A percentile compares a stretch with the other conserved stretches of the same genome.
phyloP scores from a whole-genome alignment of 495 filamentous ascomycete species.

The Penicillium diatomitis region DNA sequence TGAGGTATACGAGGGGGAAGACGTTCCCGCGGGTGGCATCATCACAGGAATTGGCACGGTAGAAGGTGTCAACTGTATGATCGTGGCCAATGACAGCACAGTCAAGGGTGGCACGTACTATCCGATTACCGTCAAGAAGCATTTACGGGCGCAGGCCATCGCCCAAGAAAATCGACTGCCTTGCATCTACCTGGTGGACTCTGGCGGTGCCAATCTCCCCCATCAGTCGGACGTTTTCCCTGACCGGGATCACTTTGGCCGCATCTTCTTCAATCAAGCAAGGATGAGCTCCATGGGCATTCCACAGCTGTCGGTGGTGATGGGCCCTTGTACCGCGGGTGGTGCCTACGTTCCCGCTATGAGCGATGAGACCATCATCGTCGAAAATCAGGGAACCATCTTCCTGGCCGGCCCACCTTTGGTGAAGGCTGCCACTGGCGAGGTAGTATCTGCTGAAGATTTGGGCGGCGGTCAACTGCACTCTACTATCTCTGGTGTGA shows the following conservation, averaged over 20 bases:
- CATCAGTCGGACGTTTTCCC: conserved; percentile 97
- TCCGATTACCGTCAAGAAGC: conserved; percentile 97
- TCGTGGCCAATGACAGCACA: conserved; percentile 95
- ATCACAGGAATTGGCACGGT: conserved; percentile 90
- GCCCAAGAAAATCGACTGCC: conserved; percentile 79
- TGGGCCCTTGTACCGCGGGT: conserved; percentile 95
- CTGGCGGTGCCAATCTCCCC: conserved; percentile 90
- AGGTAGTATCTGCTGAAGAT: conserved; percentile 86
- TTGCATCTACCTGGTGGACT: conserved; percentile 95
- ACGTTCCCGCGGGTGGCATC: conserved; percentile 81
- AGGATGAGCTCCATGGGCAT: conserved; percentile 72
- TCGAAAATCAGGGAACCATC: conserved; percentile 88
- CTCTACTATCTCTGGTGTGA: conserved; percentile 84
- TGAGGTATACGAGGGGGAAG: conserved; percentile 75
- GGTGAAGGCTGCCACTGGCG: conserved; percentile 93
- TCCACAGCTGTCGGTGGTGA: conserved; percentile 90
- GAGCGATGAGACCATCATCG: conserved; percentile 97
- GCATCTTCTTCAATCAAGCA: conserved; percentile 99
- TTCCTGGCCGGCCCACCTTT: conserved; percentile 93
- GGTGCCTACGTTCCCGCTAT: conserved; percentile 95
- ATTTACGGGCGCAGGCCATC: conserved; percentile 84
- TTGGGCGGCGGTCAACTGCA: conserved; percentile 91
- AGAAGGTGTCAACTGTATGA: conserved; percentile 83
- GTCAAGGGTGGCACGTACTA: conserved; percentile 99
- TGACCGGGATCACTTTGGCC: conserved; percentile 88